Conservation (phyloP, 495 filamentous ascomycete genomes). For the Aspergillus affinis region DNA sequence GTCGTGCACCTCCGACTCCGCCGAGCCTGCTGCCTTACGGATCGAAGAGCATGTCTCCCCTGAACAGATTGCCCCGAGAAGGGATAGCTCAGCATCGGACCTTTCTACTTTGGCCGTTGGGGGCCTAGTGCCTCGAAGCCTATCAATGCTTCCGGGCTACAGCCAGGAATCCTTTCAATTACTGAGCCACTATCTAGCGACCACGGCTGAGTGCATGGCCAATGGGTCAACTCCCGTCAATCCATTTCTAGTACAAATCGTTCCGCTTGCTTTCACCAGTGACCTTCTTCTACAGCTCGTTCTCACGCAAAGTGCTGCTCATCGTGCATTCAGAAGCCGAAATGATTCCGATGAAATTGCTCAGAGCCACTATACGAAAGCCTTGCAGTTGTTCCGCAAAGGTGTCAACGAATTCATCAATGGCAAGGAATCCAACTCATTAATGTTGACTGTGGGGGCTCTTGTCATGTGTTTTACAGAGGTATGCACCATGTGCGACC, state of each 20-base stretch:
- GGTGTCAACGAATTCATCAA: constrained; percentile 38
- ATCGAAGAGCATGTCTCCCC: constrained; percentile 1
- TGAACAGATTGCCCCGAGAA: not conserved
- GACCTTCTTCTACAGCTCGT: constrained; percentile 38
- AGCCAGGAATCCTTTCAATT: constrained; percentile 34
- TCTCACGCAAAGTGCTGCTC: constrained; percentile 39
- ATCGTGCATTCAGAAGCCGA: constrained; percentile 35
- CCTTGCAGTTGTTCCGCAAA: constrained; percentile 32
- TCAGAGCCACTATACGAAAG: constrained; percentile 36
- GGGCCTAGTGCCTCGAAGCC: constrained; percentile 21
- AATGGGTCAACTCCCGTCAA: constrained; percentile 40
- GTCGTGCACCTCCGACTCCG: constrained; percentile 3
- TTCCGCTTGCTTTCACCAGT: constrained; percentile 39
- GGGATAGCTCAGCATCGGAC: not conserved
- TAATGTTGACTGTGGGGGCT: constrained; percentile 37
- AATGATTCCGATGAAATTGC: constrained; percentile 38
- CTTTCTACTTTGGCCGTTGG: not conserved
- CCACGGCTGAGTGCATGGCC: constrained; percentile 40
- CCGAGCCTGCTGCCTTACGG: not conserved
- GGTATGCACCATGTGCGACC: constrained; percentile 17
- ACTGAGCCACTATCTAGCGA: constrained; percentile 38
- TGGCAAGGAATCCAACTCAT: constrained; percentile 37
- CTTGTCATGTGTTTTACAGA: constrained; percentile 43
- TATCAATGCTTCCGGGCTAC: constrained; percentile 38
- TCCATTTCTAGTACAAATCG: constrained; percentile 39